Conservation (phyloP, 2,329 filamentous ascomycete species). For the Aspergillus calidoustus region DNA sequence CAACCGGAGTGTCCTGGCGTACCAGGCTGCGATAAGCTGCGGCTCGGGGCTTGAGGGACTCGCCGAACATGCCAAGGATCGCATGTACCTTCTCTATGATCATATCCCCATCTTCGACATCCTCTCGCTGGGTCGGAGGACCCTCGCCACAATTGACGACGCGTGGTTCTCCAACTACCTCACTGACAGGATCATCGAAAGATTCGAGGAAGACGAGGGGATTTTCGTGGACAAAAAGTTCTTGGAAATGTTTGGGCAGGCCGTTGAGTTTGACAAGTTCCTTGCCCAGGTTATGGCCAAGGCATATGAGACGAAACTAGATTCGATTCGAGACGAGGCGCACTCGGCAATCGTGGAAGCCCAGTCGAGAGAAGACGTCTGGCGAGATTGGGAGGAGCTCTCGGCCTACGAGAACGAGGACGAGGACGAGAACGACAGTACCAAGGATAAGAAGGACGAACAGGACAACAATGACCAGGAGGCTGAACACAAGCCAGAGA, state of each 20-base stretch:
- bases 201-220: neutral
- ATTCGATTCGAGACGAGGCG: neutral
- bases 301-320: neutral
- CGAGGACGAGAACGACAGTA: neutral
- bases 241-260: neutral
- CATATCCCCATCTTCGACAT: neutral
- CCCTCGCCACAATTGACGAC: neutral
- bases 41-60: neutral
- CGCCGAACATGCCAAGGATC: neutral
- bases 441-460: neutral
- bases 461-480: too few species aligned
- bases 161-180: neutral
- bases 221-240: neutral
- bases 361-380: neutral
- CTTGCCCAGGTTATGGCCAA: neutral
- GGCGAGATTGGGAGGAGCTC: neutral
- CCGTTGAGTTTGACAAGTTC: neutral
- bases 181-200: neutral
- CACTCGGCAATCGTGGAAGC: neutral
- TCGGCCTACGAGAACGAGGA: neutral
- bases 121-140: neutral
- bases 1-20: neutral
- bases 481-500: too few species aligned
- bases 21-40: neutral
- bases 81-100: neutral